These are phyloP conservation scores for Backusella macrospora DNA, from an alignment of 192 early-diverging fungal genomes.

Conservation along the genomic window DNA sequence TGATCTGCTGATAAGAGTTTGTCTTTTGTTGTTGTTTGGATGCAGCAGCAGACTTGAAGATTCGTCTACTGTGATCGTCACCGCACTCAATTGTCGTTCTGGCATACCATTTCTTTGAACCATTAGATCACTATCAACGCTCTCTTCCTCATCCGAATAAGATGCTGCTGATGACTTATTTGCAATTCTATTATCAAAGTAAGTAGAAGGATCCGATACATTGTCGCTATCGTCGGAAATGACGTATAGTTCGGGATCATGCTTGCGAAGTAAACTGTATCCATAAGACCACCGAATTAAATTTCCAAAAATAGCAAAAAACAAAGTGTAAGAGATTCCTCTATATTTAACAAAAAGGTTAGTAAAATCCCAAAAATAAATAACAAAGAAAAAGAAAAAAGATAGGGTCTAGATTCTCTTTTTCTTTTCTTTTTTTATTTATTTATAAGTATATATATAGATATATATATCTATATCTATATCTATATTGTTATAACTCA, in stretches of 20 bases:
- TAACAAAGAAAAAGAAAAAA: not conserved
- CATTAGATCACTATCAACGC: not conserved
- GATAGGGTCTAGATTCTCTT: not conserved
- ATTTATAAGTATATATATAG: not conserved
- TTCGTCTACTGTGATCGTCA: constrained; percentile 17
- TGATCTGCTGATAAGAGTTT: not conserved
- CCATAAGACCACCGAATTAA: constrained; percentile 83
- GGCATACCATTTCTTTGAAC: constrained; percentile 3
- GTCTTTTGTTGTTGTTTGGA: constrained; percentile 16
- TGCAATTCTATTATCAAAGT: not conserved
- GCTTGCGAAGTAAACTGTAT: constrained; percentile 56
- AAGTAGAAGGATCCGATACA: not conserved
- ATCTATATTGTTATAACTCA: constrained; percentile 20
- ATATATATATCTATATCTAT: not conserved
- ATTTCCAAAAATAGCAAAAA: constrained; percentile 81
- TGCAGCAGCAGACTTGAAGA: constrained; percentile 5
- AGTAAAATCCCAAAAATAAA: not conserved
- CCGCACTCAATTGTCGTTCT: constrained; percentile 17
- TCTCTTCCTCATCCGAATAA: not conserved
- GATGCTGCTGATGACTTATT: not conserved
- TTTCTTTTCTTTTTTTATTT: constrained; percentile 8
- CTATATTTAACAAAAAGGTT: constrained; percentile 35
- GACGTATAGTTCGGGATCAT: constrained; percentile 13
- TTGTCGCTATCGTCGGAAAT: not conserved
- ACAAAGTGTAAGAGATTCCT: constrained; percentile 78